Evolutionary conservation across 2,329 filamentous ascomycete species (phyloP), one percentile per base, ranked within the genome.

Genomic region (Ophiosphaerella narmari): DNA sequence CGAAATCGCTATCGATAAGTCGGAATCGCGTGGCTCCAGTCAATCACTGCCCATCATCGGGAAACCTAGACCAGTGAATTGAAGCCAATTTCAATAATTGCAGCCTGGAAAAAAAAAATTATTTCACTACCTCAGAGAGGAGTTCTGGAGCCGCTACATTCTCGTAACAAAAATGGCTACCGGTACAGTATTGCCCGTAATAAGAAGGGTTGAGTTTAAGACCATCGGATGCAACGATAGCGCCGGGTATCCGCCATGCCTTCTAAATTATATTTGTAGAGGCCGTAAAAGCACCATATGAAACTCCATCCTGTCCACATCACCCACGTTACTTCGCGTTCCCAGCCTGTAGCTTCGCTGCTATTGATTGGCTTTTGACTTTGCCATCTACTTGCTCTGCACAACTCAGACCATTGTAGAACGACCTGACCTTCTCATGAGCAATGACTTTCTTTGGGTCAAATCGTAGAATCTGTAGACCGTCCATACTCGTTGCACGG

Each of bases 361-460:
- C 42, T 2, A 70, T 62, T 2, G 63, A 71, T 38, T 50, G 59
- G 13, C 66, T 69, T 63, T 71, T 70, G 14, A 63, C 63, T 18
- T 65, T 66, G 37, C 67, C 66, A 46, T 73, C 68, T 21, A 65
- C 60, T 31, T 66, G 60, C 50, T 90, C 89, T 3, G 88, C 90
- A 52, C 85, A 87, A 62, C 88, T 89, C 32, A 99, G 77, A 63
- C 90, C 88, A 55, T 85, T 82, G 72, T 99, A 99, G 68, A 99
- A 99, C 2, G 81, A 81, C 5, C 90, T 81, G 14, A 99, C 94
- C 62, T 86, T 86, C 1, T 90, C 87, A 68, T 99, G 94, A 2
- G 95, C 94, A 86, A 96, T 92, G 23, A 99, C 93, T 74, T 95
- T 97, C 54, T 78, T 82, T 59, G 90, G 89, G 65, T 97, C 89